Base-by-base conservation (phyloP, 2,329 filamentous ascomycete genomes). In the Pseudogymnoascus verrucosus region DNA sequence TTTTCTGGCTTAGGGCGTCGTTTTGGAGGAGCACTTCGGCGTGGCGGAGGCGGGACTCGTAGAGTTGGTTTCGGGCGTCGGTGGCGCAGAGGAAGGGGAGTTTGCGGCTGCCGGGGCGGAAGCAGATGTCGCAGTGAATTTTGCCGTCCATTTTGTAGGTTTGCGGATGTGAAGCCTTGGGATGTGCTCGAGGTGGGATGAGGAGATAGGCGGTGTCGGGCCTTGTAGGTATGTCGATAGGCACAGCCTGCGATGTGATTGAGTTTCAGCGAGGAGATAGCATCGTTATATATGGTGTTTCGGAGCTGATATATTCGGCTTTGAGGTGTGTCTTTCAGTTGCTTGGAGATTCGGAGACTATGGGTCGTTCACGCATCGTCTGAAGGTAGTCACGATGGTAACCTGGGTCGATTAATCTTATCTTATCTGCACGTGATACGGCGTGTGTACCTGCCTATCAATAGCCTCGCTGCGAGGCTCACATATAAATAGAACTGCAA, bases 121-220 rank as follows among this genome's bases (percentile, higher is more conserved):
- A 76, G 74, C 89, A 91, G 74, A 89, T 83, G 73, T 86, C 82
- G 78, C 89, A 91, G 72, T 84, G 84, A 86, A 90, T 89, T 65
- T 68, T 72, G 77, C 75, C 68, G 64, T 63, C 65, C 39, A 63
- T 51, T 0, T 31, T 39, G 64, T 64, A 37, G 37, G 66, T 67
- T 62, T 61, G 60, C 62, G 68, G 63, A 62, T 44, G 65, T 63
- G 62, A 63, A 60, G 61, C 19, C 19, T 57, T 31, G 8, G 28
- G 5, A 7, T 57, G 26, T 34, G 28, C 26, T 57, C n/a, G 51
- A 34, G 28, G 51, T 34, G 47, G 47, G 47, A 57, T 57, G 47
- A 4, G n/a, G 26, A 57, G 47, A 54, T 23, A 26, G 2, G 51
- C 51, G n/a, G 51, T 57, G 51, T 57, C 28, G 26, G 12, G 51